phyloP scores from a whole-genome alignment of 768 basidiomycete species.

The Psilocybe cubensis region DNA sequence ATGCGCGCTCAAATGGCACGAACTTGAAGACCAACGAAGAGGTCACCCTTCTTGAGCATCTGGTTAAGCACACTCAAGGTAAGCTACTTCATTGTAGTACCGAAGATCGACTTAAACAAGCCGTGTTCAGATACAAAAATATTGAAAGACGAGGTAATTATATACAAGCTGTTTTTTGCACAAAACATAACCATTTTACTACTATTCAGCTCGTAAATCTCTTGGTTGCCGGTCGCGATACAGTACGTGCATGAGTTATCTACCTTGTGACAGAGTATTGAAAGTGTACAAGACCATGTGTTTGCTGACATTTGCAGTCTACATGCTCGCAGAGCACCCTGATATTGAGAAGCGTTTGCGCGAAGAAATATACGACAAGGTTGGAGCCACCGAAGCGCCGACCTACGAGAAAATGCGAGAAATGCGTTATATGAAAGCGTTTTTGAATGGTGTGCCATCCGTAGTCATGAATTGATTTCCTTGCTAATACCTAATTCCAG shows the following conservation, averaged over 20 bases:
- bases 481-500: slow-evolving; percentile 20
- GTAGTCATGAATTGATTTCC: background rate
- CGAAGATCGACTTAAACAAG: background rate
- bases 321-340: slow-evolving; percentile 48
- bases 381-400: slow-evolving; percentile 40
- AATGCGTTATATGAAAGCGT: slow-evolving; percentile 42
- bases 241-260: slow-evolving; percentile 30
- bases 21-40: background rate
- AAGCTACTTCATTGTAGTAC: slow-evolving; percentile 22
- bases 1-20: background rate
- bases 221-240: slow-evolving; percentile 59
- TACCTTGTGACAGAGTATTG: too few relatives aligned
- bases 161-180: background rate
- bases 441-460: slow-evolving; percentile 31
- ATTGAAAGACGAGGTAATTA: slow-evolving; percentile 42
- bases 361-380: slow-evolving; percentile 40
- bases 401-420: slow-evolving; percentile 47
- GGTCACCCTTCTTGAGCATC: slow-evolving; percentile 10
- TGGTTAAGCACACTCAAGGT: slow-evolving; percentile 39
- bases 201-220: slow-evolving; percentile 43
- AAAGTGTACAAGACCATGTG: slow-evolving; percentile 41
- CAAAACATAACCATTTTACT: background rate
- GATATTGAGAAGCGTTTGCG: slow-evolving; percentile 39
- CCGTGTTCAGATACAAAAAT: slow-evolving; percentile 24
- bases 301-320: slow-evolving; percentile 43